phyloP scores from a whole-genome alignment of 2,329 filamentous ascomycete genomes.

The Aspergillus oerlinghausenensis region DNA sequence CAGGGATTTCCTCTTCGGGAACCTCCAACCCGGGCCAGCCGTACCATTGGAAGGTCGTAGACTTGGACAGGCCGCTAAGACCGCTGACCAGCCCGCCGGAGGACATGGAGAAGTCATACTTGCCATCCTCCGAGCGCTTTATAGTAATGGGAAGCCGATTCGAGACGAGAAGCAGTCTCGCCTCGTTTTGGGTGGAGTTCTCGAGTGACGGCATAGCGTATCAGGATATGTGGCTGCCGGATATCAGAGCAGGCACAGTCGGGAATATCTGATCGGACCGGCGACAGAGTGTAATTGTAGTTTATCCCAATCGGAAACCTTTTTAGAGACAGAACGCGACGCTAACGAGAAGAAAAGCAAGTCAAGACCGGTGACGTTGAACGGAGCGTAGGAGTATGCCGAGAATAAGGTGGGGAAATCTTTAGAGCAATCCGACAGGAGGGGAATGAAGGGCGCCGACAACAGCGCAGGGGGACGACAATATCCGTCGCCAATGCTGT shows the following conservation, averaged over 20 bases:
- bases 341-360: neutral
- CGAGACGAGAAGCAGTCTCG: constrained; percentile 74
- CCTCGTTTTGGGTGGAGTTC: constrained; percentile 29
- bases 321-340: neutral
- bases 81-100: constrained; percentile 94
- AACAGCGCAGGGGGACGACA: neutral
- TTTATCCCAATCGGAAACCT: neutral
- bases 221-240: constrained; percentile 1
- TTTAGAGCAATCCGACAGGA: neutral
- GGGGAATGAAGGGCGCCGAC: neutral
- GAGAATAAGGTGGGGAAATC: neutral
- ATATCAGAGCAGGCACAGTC: neutral
- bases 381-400: neutral
- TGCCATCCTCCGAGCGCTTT: constrained; percentile 85
- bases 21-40: constrained; percentile 95
- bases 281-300: neutral
- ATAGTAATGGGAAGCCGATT: constrained; percentile 96
- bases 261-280: neutral
- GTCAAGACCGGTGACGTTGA: neutral
- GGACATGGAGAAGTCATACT: constrained; percentile 93
- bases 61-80: constrained; percentile 83
- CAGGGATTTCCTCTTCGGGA: constrained; percentile 72
- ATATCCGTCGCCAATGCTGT: neutral
- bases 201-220: constrained; percentile 34
- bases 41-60: constrained; percentile 96